Evolutionary conservation across 2,329 filamentous ascomycete species (phyloP), one percentile per base, ranked within the genome.

Genomic region (Penicillium sp.): DNA sequence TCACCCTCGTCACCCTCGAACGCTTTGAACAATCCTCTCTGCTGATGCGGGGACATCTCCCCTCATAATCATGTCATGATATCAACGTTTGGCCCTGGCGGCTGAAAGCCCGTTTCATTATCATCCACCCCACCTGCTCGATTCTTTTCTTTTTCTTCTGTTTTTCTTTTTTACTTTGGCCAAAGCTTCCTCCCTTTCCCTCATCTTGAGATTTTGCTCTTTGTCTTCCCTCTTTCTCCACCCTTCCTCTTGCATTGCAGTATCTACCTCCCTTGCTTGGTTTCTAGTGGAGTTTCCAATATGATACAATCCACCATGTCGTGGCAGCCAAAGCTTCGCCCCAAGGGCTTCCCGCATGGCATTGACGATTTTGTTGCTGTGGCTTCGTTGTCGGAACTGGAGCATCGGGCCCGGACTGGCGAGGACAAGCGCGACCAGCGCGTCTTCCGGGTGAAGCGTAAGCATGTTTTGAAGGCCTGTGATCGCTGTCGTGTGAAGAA

Each of bases 401-500:
- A 67, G 32, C 52, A 61, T 49, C 61, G 61, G 22, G 57, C 59
- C 24, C 56, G 58, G 42, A 35, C 60, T 28, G 57, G 52, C 12
- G 67, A 71, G 37, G 64, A 67, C 32, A 69, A 66, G 53, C 59
- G 61, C 10, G 63, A 69, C 40, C 67, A 69, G 40, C 69, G 68
- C 19, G 61, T 71, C 24, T 71, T 70, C 53, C 66, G 70, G 12
- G 69, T 70, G 32, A 72, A 72, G 55, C 64, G 70, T 37, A 72
- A 72, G 53, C 70, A 72, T 62, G 70, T 72, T 28, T 55, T 72
- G 15, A 72, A 72, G 49, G 70, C 70, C 6, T 72, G 70, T 52
- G 70, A 72, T 61, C 69, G 69, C n/a, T 72, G 70, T 56, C 67
- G 70, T 48, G 68, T 72, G 39, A 72, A 72, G 54, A 72, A 72